A percentile compares a stretch with the other conserved stretches of the same genome.
These are phyloP conservation scores for Dryas octopetala DNA, from an alignment of 306 rosid species.

Conservation along the genomic window DNA sequence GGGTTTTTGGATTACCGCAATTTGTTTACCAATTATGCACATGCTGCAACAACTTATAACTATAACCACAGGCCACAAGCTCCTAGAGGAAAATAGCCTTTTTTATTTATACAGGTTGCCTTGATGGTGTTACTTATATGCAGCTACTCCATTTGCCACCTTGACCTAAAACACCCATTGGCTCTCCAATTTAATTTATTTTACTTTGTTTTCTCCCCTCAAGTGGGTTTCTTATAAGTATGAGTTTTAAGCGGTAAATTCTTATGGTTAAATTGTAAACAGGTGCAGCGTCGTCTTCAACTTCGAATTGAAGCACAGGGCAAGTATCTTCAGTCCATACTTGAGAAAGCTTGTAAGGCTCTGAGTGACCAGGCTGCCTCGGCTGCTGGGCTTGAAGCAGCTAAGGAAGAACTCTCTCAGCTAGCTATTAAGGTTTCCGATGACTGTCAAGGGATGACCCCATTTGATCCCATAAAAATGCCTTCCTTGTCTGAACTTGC, in stretches of 20 bases:
- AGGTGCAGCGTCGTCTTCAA: slow-evolving; percentile 65
- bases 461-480: slow-evolving; percentile 31
- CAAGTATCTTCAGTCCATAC: slow-evolving; percentile 56
- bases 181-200: not conserved
- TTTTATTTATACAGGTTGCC: not conserved
- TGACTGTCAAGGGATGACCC: slow-evolving; percentile 38
- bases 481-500: slow-evolving; percentile 41
- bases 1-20: not conserved
- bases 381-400: slow-evolving; percentile 45
- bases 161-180: not conserved
- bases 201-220: not conserved
- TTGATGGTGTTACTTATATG: not conserved
- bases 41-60: not conserved
- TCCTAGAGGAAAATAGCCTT: not conserved
- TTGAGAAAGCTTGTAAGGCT: slow-evolving; percentile 57
- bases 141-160: slow-evolving; percentile 9
- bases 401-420: slow-evolving; percentile 54
- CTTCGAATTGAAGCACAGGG: slow-evolving; percentile 64
- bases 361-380: slow-evolving; percentile 45
- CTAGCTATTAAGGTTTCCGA: slow-evolving; percentile 45
- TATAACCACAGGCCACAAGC: not conserved
- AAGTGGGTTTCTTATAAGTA: not conserved
- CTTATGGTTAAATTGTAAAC: slow-evolving; percentile 10
- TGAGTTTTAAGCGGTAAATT: not conserved
- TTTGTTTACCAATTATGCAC: not conserved